These are phyloP conservation scores for Xylariomycetidae sp. DNA, from an alignment of 2,329 filamentous ascomycete species.

Conservation along the genomic window DNA sequence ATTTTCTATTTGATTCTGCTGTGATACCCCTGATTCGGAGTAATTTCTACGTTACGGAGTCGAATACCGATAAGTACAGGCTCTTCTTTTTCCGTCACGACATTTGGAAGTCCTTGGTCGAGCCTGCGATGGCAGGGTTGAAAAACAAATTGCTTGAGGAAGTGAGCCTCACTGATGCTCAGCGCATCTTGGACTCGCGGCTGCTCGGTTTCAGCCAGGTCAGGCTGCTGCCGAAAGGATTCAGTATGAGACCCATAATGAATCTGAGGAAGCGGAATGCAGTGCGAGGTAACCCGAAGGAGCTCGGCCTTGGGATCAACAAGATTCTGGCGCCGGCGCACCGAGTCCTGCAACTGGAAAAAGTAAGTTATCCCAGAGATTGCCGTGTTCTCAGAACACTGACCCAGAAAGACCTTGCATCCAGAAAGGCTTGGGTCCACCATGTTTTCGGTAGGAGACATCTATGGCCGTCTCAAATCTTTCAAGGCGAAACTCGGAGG, in stretches of 20 bases:
- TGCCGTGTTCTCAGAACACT: constrained; percentile 3
- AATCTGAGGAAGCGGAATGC: constrained; percentile 68
- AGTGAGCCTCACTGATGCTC: constrained; percentile 52
- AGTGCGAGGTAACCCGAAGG: constrained; percentile 35
- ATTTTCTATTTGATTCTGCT: constrained; percentile 89
- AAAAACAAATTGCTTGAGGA: constrained; percentile 75
- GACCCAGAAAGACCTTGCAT: constrained; percentile 33
- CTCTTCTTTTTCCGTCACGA: constrained; percentile 95
- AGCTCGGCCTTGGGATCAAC: constrained; percentile 36
- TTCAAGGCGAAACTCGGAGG: constrained; percentile 54
- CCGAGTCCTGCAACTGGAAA: constrained; percentile 73
- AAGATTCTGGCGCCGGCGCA: constrained; percentile 65
- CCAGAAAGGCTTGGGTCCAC: constrained; percentile 66
- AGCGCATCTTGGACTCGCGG: constrained; percentile 52
- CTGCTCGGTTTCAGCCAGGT: constrained; percentile 71
- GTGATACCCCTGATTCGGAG: constrained; percentile 78
- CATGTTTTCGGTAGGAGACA: constrained; percentile 73
- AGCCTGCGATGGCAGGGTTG: constrained; percentile 63
- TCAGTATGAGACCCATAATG: constrained; percentile 74
- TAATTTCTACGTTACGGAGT: constrained; percentile 95
- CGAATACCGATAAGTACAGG: constrained; percentile 68
- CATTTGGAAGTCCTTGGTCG: constrained; percentile 71
- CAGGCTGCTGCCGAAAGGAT: constrained; percentile 74
- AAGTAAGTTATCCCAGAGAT: constrained; percentile 42
- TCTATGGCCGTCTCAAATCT: constrained; percentile 64